Evolutionary conservation across 257 asterid genomes (phyloP).

Genomic region (Sherardia arvensis): DNA sequence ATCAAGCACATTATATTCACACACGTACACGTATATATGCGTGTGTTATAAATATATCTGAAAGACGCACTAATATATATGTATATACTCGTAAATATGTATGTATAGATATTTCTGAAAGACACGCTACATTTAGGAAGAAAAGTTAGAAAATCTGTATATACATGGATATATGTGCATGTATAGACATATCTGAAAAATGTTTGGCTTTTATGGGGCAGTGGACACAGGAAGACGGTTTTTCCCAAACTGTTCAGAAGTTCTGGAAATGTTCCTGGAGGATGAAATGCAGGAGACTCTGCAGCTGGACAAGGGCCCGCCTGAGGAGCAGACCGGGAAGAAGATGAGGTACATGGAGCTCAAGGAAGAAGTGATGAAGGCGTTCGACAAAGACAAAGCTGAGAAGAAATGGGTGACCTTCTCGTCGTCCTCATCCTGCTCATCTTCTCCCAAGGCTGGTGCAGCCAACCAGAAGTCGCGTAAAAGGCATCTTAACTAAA

Average conservation of each 20-base stretch:
- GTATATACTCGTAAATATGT: too few relatives aligned
- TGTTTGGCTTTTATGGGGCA: slow-evolving; percentile 14
- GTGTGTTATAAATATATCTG: too few relatives aligned
- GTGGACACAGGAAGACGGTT: slow-evolving; percentile 63
- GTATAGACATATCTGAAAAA: background rate
- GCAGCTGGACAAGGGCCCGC: slow-evolving; percentile 50
- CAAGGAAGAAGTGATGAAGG: slow-evolving; percentile 66
- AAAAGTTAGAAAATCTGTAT: too few relatives aligned
- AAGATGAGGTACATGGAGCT: slow-evolving; percentile 59
- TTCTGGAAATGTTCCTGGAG: slow-evolving; percentile 63
- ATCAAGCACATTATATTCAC: too few relatives aligned
- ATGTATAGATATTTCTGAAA: background rate
- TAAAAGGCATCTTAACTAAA: slow-evolving; percentile 23
- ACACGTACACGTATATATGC: too few relatives aligned
- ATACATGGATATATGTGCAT: too few relatives aligned
- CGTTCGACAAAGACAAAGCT: slow-evolving; percentile 67
- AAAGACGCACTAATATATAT: too few relatives aligned
- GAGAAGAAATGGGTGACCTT: slow-evolving; percentile 31
- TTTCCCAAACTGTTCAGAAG: slow-evolving; percentile 78
- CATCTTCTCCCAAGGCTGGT: slow-evolving; percentile 37
- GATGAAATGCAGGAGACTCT: slow-evolving; percentile 52
- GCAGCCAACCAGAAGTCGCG: slow-evolving; percentile 26
- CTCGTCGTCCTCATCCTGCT: slow-evolving; percentile 40
- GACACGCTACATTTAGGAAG: too few relatives aligned
- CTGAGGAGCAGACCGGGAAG: slow-evolving; percentile 58